phyloP scores from a whole-genome alignment of 257 asterid genomes.

The Capsicum baccatum region DNA sequence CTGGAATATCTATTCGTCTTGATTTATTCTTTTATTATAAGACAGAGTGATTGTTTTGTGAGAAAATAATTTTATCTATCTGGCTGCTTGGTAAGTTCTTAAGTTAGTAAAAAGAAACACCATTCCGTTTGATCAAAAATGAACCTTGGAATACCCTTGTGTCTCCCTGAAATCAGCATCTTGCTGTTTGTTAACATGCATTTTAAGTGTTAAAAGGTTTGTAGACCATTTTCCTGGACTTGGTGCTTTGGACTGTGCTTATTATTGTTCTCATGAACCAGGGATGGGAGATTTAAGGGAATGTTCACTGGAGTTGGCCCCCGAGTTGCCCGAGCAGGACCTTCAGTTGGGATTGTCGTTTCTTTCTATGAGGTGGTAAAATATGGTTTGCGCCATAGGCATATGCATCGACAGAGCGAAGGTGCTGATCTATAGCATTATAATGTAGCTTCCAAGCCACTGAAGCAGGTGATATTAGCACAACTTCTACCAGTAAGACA shows the following conservation, averaged over 20 bases:
- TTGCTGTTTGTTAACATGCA: background rate
- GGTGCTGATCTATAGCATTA: background rate
- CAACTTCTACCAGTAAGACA: background rate
- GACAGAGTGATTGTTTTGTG: background rate
- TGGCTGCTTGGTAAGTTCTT: background rate
- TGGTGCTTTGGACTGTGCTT: background rate
- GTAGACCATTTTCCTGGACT: background rate
- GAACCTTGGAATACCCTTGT: conserved; percentile 14
- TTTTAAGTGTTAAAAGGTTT: background rate
- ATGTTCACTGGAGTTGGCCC: conserved; percentile 74
- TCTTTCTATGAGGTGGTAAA: conserved; percentile 80
- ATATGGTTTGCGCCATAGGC: conserved; percentile 53
- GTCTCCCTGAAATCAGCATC: background rate
- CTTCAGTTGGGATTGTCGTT: conserved; percentile 88
- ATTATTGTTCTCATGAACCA: conserved; percentile 34
- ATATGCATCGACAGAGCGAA: background rate
- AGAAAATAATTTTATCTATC: background rate
- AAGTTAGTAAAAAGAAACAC: background rate
- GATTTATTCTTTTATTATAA: background rate
- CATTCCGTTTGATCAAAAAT: conserved; percentile 8
- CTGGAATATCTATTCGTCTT: background rate
- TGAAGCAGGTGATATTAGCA: background rate
- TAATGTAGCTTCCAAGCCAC: background rate
- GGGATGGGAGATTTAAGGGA: conserved; percentile 77
- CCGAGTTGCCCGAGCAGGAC: conserved; percentile 81